Evolutionary conservation across 495 filamentous ascomycete genomes (phyloP).

Genomic region (Hypoxylon cercidicola): DNA sequence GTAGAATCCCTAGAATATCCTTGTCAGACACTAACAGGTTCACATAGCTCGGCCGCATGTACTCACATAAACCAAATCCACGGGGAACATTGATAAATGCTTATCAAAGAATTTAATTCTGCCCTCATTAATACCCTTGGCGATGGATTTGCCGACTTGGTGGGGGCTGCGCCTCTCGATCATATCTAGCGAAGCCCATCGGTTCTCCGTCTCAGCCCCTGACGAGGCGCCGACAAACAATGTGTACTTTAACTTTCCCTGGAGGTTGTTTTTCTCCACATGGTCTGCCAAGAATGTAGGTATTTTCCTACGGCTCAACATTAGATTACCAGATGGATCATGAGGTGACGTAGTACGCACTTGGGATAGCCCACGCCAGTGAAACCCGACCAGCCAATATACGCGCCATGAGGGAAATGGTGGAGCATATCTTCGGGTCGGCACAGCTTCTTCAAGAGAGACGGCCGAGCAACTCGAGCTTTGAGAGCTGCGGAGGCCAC

Average conservation of each 20-base stretch:
- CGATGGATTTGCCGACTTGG: slow-evolving; percentile 91
- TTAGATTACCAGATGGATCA: slow-evolving; percentile 15
- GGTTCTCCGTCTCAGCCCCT: slow-evolving; percentile 90
- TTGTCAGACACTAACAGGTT: slow-evolving; percentile 23
- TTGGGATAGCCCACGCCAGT: slow-evolving; percentile 93
- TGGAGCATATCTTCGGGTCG: slow-evolving; percentile 81
- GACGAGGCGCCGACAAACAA: slow-evolving; percentile 91
- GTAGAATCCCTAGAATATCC: slow-evolving; percentile 72
- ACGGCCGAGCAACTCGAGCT: slow-evolving; percentile 77
- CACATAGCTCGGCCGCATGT: not conserved
- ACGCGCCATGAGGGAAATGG: slow-evolving; percentile 82
- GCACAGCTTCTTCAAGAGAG: slow-evolving; percentile 81
- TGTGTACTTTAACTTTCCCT: slow-evolving; percentile 84
- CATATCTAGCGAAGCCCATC: slow-evolving; percentile 89
- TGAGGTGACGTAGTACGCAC: slow-evolving; percentile 57
- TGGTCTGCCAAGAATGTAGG: slow-evolving; percentile 87
- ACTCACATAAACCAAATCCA: slow-evolving; percentile 83
- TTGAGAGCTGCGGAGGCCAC: slow-evolving; percentile 78
- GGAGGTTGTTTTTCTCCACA: slow-evolving; percentile 86
- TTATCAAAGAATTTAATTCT: slow-evolving; percentile 94
- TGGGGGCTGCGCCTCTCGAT: slow-evolving; percentile 86
- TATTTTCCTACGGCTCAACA: slow-evolving; percentile 69
- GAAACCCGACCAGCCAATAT: slow-evolving; percentile 91
- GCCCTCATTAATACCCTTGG: slow-evolving; percentile 90
- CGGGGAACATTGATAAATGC: slow-evolving; percentile 92